Base-by-base conservation (phyloP, 495 filamentous ascomycete genomes). In the Parathielavia appendiculata region DNA sequence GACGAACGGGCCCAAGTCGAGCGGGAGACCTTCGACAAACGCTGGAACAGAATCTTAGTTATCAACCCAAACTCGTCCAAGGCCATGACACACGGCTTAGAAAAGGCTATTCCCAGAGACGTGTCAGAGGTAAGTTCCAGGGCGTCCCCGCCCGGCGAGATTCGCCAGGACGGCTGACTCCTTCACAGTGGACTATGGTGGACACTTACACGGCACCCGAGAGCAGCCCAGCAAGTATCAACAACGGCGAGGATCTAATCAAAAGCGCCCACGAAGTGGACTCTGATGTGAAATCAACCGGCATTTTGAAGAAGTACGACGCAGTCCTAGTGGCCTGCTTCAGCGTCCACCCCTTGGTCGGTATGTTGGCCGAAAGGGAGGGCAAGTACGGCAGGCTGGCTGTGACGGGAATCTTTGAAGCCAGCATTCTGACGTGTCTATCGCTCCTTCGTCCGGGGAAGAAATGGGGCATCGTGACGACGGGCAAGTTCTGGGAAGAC, bases 31-130 rank as follows among this genome's bases (percentile, higher is more conserved):
- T 54, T 62, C n/a, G 61, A 71, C 26, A 49, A 67, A 32, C 68
- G 71, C 32, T 65, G 52, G 45, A 64, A 60, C 58, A 75, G 70
- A 45, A 89, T 96, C 64, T 75, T 96, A 63, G 79, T 96, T 62
- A 83, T 97, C 70, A 97, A 97, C 66, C 92, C 92, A 35, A 97
- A 97, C 73, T 92, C 90, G 23, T 91, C 86, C 2, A 64, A 73
- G 40, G 77, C 82, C 48, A 97, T 97, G 91, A 97, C 92, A 0
- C 77, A 84, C 11, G 83, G 82, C 5, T 73, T 97, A 53, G 80
- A 79, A 49, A 81, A 84, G 0, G 78, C 91, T 3, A 74, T 93
- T 57, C 71, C 79, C 23, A 57, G 66, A 49, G 68, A 75, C 10
- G 70, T 78, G 32, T 63, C 73, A 56, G 69, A 76, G 46, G 84